Evolutionary conservation across 306 rosid genomes (phyloP).

Genomic region (Alnus rubra): DNA sequence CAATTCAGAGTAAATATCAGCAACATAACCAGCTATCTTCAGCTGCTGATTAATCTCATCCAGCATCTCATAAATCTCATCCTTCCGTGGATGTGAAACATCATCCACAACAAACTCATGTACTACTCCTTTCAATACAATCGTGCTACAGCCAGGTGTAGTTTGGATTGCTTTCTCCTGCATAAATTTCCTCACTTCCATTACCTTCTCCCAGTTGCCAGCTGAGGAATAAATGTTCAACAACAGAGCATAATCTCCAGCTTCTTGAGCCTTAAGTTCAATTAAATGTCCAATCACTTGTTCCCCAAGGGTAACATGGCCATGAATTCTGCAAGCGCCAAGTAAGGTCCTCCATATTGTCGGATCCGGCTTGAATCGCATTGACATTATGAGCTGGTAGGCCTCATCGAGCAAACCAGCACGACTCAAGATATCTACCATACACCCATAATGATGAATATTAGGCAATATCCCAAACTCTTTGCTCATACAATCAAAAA

Average conservation of each 20-base stretch:
- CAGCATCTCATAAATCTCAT: constrained; percentile 59
- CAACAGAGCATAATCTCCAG: constrained; percentile 84
- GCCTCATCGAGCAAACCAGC: constrained; percentile 76
- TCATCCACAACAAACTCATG: constrained; percentile 78
- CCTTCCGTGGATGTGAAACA: constrained; percentile 59
- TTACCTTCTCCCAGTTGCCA: constrained; percentile 80
- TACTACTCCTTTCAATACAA: constrained; percentile 63
- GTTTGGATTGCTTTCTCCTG: constrained; percentile 70
- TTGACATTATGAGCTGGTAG: constrained; percentile 62
- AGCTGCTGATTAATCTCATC: constrained; percentile 82
- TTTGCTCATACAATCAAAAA: constrained; percentile 58
- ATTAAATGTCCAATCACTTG: constrained; percentile 63
- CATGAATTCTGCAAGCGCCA: constrained; percentile 75
- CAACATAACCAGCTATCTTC: constrained; percentile 81
- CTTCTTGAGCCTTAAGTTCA: constrained; percentile 79
- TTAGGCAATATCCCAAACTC: constrained; percentile 62
- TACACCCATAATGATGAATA: constrained; percentile 82
- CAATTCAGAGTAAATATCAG: constrained; percentile 70
- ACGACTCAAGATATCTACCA: constrained; percentile 86
- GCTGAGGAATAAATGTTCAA: constrained; percentile 76
- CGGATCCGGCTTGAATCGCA: constrained; percentile 63
- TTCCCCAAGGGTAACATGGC: constrained; percentile 69
- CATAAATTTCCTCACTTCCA: constrained; percentile 70
- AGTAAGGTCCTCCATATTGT: constrained; percentile 85
- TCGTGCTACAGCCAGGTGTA: constrained; percentile 80